phyloP scores from a whole-genome alignment of 352 stramenopile species.

The Globisporangium spinosum region DNA sequence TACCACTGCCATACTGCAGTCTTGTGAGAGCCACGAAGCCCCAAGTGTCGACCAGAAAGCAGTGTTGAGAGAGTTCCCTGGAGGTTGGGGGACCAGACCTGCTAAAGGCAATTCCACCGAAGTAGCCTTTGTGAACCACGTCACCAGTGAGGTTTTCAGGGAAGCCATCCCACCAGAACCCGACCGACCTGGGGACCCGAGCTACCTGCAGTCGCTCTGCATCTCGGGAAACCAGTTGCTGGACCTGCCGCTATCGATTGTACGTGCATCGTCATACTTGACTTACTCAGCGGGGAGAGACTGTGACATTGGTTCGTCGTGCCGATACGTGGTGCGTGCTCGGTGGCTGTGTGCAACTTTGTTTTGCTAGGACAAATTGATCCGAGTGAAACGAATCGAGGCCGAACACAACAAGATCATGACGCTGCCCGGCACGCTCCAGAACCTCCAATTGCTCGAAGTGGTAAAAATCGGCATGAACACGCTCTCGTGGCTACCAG shows the following conservation, averaged over 20 bases:
- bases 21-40: background rate
- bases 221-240: slow-evolving; percentile 61
- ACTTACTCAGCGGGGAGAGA: too few relatives aligned
- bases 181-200: slow-evolving; percentile 46
- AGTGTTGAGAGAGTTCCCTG: slow-evolving; percentile 23
- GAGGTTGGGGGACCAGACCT: slow-evolving; percentile 50
- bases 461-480: slow-evolving; percentile 62
- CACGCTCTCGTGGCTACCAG: slow-evolving; percentile 39
- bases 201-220: slow-evolving; percentile 37
- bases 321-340: too few relatives aligned
- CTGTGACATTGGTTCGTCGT: background rate
- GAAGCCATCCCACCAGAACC: slow-evolving; percentile 38
- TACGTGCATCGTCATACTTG: slow-evolving; percentile 20
- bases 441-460: slow-evolving; percentile 42
- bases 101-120: slow-evolving; percentile 28
- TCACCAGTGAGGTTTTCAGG: slow-evolving; percentile 27
- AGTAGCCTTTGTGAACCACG: slow-evolving; percentile 52
- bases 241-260: slow-evolving; percentile 60
- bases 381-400: slow-evolving; percentile 53
- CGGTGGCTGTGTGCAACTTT: slow-evolving; percentile 3
- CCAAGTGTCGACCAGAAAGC: slow-evolving; percentile 3
- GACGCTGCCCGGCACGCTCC: slow-evolving; percentile 49
- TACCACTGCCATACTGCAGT: background rate
- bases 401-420: slow-evolving; percentile 68
- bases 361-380: slow-evolving; percentile 42